Evolutionary conservation across 768 basidiomycete genomes (phyloP), one percentile per base, ranked within the genome.

Genomic region (Tulasnella sp.): DNA sequence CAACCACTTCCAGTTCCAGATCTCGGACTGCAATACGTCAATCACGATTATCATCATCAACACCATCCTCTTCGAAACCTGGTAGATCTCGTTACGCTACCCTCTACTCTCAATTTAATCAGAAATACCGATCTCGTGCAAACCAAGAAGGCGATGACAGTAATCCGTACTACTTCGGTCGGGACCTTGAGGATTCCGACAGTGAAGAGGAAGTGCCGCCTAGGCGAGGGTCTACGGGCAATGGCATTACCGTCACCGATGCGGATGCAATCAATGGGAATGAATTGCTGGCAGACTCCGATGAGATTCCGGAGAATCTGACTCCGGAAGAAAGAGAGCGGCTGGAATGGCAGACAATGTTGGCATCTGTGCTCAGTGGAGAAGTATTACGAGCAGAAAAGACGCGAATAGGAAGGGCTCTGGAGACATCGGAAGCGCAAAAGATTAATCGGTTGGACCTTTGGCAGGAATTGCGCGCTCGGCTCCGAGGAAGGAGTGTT

Each of bases 321-420:
- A 81, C 83, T 1, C 69, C 72, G 47, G 78, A 84, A 59, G 83
- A 89, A 61, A 73, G 76, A 55, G 85, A 90, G 59, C 73, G 92
- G 24, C 65, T 92, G 42, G 91, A 95, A 65, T 98, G 95, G 95
- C 90, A 92, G 65, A 83, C 83, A 15, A 83, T 96, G 79, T 77
- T 98, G 28, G 78, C 87, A 10, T 93, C 91, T 27, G 93, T 98
- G 22, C 73, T 99, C 40, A 78, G 78, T 27, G 92, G 95, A 8
- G 92, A 98, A 60, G 90, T 99, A 9, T 76, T 99, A 57, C 88
- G 83, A 63, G 84, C 88, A 0, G 95, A 98, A 68, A 95, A 90
- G 67, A 85, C 84, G 22, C 78, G 95, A 51, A 91, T 96, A 54
- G 83, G 84, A 25, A 79, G 79, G 41, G 84, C 79, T 13, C 69